phyloP scores from a whole-genome alignment of 2,329 filamentous ascomycete species.

The Didymellaceae sp. region DNA sequence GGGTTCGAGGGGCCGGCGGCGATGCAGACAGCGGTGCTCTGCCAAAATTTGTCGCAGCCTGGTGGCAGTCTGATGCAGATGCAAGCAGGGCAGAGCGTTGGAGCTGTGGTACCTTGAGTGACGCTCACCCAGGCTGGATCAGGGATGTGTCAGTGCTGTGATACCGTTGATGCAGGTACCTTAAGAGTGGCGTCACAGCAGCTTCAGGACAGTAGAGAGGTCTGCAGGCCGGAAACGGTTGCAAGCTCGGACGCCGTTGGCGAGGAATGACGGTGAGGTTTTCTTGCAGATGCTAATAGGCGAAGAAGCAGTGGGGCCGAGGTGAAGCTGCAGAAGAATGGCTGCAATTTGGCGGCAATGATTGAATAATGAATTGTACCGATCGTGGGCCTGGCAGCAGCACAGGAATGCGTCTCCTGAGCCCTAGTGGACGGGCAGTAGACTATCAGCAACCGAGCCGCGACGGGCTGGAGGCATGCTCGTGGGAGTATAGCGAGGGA shows the following conservation, averaged over 20 bases:
- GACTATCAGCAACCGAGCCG: constrained; percentile 42
- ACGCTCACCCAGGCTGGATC: constrained; percentile 33
- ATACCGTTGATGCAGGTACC: constrained; percentile 45
- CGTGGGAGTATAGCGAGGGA: constrained; percentile 38
- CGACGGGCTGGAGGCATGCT: constrained; percentile 36
- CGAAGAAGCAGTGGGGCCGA: constrained; percentile 39
- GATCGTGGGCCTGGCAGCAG: constrained; percentile 36
- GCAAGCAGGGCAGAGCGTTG: constrained; percentile 31
- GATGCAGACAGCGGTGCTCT: constrained; percentile 29
- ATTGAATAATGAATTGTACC: constrained; percentile 42
- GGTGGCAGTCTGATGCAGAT: constrained; percentile 27
- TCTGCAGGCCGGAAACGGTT: constrained; percentile 29
- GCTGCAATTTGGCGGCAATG: constrained; percentile 33
- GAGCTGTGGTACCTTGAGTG: constrained; percentile 39
- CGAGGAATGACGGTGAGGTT: constrained; percentile 32
- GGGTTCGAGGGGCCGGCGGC: constrained; percentile 25
- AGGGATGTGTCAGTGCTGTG: constrained; percentile 37
- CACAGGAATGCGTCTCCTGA: constrained; percentile 42
- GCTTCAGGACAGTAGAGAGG: constrained; percentile 26
- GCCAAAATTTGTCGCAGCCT: constrained; percentile 28
- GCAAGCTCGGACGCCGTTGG: constrained; percentile 25
- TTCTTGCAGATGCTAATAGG: constrained; percentile 37
- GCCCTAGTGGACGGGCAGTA: constrained; percentile 28
- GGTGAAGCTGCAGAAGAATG: constrained; percentile 38
- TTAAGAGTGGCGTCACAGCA: constrained; percentile 33